Conservation (phyloP, 2,329 filamentous ascomycete genomes). For the Alternaria rosae region DNA sequence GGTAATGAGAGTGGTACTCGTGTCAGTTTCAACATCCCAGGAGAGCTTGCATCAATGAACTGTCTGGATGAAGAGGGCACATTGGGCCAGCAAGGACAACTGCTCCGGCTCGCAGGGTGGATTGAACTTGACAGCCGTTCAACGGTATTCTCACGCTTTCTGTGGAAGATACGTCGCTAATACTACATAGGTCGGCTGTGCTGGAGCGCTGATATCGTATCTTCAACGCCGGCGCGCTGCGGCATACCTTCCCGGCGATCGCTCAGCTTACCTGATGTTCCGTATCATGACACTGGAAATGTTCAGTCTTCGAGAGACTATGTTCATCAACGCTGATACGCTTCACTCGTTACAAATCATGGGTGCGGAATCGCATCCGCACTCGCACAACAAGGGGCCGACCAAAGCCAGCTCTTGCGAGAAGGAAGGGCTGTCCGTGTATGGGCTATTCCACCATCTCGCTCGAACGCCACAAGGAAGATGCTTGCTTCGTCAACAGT, state of each 20-base stretch:
- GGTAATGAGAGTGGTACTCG: slow-evolving; percentile 57
- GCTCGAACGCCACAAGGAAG: slow-evolving; percentile 83
- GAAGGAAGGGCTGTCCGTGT: slow-evolving; percentile 85
- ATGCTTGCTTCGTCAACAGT: slow-evolving; percentile 74
- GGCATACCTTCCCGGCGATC: slow-evolving; percentile 68
- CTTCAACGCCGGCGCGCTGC: slow-evolving; percentile 72
- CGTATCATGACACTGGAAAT: slow-evolving; percentile 72
- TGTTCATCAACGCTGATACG: slow-evolving; percentile 83
- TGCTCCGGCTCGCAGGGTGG: slow-evolving; percentile 72
- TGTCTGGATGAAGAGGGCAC: slow-evolving; percentile 55
- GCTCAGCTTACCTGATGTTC: slow-evolving; percentile 63
- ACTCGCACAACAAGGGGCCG: slow-evolving; percentile 77
- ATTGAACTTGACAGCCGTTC: slow-evolving; percentile 77
- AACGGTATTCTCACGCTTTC: slow-evolving; percentile 59
- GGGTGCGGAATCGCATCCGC: slow-evolving; percentile 81
- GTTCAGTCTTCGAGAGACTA: slow-evolving; percentile 72
- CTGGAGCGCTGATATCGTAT: slow-evolving; percentile 84
- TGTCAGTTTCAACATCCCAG: slow-evolving; percentile 68
- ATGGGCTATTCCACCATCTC: slow-evolving; percentile 79
- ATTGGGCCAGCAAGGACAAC: slow-evolving; percentile 66
- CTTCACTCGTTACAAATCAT: slow-evolving; percentile 85
- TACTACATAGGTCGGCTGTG: slow-evolving; percentile 73
- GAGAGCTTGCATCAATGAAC: slow-evolving; percentile 54
- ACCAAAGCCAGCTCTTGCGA: slow-evolving; percentile 66
- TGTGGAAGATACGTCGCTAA: slow-evolving; percentile 3